phyloP scores from a whole-genome alignment of 1,284 basidiomycete species.

The Microbotryomycetes sp. region DNA sequence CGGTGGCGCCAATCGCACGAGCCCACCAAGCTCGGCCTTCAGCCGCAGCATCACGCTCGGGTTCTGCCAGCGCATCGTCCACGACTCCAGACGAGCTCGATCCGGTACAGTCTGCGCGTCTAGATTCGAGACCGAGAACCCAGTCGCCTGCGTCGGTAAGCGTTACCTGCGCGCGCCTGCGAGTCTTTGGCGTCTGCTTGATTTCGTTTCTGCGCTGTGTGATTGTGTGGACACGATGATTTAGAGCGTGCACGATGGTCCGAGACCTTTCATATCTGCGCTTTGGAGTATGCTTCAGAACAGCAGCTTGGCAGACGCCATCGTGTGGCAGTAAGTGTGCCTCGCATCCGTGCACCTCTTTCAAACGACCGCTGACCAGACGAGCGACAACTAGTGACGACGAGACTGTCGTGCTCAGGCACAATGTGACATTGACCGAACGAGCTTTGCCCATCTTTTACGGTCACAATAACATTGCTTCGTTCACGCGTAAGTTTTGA shows the following conservation, averaged over 20 bases:
- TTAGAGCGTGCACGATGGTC: neutral
- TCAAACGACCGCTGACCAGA: neutral
- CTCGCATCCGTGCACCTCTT: no score
- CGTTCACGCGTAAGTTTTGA: neutral
- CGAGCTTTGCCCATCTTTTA: neutral
- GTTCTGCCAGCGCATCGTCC: neutral
- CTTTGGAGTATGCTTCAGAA: neutral
- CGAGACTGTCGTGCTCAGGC: neutral
- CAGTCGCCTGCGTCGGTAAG: neutral
- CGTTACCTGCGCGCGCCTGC: no score
- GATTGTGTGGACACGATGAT: no score
- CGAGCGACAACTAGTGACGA: neutral
- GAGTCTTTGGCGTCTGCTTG: no score
- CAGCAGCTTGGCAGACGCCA: neutral
- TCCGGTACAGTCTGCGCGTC: neutral
- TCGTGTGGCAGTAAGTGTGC: neutral
- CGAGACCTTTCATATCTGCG: neutral
- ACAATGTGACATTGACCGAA: neutral
- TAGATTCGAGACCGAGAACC: neutral
- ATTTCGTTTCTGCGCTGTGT: no score
- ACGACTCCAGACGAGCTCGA: neutral
- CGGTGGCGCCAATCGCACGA: neutral
- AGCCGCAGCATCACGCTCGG: neutral
- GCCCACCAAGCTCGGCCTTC: neutral
- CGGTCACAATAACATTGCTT: neutral